Evolutionary conservation across 2,329 filamentous ascomycete genomes (phyloP).

Genomic region (Penicillium sp.): DNA sequence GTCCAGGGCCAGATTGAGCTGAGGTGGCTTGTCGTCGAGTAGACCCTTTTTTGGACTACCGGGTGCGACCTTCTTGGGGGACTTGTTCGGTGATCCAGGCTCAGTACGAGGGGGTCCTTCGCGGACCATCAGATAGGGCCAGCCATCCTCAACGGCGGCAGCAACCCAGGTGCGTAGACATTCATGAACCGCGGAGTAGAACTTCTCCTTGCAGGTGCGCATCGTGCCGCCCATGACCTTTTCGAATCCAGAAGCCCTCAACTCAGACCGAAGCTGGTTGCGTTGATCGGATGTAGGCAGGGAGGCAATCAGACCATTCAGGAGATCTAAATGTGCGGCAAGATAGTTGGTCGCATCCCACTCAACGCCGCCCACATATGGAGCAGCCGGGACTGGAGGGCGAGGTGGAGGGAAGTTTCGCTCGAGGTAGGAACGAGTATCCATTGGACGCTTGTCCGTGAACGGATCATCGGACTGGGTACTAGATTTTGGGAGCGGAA

Average conservation of each 20-base stretch:
- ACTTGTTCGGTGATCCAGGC: conserved; percentile 47
- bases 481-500: conserved; percentile 56
- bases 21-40: conserved; percentile 58
- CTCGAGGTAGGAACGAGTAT: conserved; percentile 44
- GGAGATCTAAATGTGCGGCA: conserved; percentile 85
- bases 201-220: conserved; percentile 94
- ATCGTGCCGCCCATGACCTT: conserved; percentile 83
- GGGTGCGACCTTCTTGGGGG: conserved; percentile 49
- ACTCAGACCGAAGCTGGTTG: conserved; percentile 74
- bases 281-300: conserved; percentile 71
- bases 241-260: conserved; percentile 86
- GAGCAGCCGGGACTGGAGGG: conserved; percentile 88
- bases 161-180: conserved; percentile 87
- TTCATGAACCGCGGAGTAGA: conserved; percentile 90
- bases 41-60: conserved; percentile 51
- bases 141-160: conserved; percentile 83
- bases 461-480: conserved; percentile 37
- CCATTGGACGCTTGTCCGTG: conserved; percentile 30
- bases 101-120: conserved; percentile 50
- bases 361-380: conserved; percentile 95
- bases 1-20: conserved; percentile 57
- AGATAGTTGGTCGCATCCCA: conserved; percentile 99
- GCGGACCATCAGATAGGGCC: conserved; percentile 80
- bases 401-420: conserved; percentile 82
- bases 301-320: conserved; percentile 87